phyloP scores from a whole-genome alignment of 257 asterid species.

The Petunia axillaris region DNA sequence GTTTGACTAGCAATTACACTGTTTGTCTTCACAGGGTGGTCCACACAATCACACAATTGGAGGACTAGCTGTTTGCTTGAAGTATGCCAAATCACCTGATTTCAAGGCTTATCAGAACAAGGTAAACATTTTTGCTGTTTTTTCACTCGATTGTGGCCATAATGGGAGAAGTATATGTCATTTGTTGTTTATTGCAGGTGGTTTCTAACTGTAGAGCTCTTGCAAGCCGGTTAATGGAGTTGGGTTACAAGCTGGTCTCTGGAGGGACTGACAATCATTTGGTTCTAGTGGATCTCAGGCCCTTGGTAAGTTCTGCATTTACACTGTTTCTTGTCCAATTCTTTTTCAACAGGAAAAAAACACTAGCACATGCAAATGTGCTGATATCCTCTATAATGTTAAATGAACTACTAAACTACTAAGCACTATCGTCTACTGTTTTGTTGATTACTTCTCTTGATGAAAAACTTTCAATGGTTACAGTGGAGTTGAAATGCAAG shows the following conservation, averaged over 20 bases:
- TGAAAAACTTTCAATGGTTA: neutral
- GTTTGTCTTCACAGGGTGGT: constrained; percentile 63
- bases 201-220: constrained; percentile 91
- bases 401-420: neutral
- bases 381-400: neutral
- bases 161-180: neutral
- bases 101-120: constrained; percentile 79
- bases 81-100: constrained; percentile 74
- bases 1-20: neutral
- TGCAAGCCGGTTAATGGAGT: constrained; percentile 65
- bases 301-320: constrained; percentile 55
- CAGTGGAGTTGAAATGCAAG: neutral
- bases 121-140: constrained; percentile 37
- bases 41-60: constrained; percentile 97
- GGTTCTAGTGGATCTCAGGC: constrained; percentile 96
- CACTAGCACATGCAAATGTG: neutral
- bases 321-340: neutral
- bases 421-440: neutral
- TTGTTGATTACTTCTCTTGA: neutral
- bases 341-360: neutral
- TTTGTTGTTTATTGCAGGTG: constrained; percentile 46
- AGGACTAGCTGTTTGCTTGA: constrained; percentile 86
- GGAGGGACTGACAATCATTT: constrained; percentile 98
- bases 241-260: constrained; percentile 85
- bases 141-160: constrained; percentile 7